Evolutionary conservation across 352 stramenopile species (phyloP), one percentile per base, ranked within the genome.

Genomic region (Phytophthora capsici): DNA sequence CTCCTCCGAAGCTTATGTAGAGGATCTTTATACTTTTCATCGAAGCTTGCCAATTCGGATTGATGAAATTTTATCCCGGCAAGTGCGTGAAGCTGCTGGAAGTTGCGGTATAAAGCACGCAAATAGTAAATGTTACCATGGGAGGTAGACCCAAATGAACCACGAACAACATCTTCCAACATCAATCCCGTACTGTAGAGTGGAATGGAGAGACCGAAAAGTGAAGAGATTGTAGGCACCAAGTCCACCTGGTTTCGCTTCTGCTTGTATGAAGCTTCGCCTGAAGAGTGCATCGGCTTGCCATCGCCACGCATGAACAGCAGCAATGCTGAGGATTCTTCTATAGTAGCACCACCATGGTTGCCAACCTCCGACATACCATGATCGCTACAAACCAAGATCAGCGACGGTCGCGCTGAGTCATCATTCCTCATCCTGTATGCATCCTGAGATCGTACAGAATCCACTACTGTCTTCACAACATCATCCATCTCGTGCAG

Each of bases 281-380:
- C 26, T 0, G 19, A 48, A 12, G 54, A 34, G 17, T 28, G 22
- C 32, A 79, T 68, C 1, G 62, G 53, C 41, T 71, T 48, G 13
- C 74, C 74, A 32, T 89, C 75, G 14, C 80, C 78, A 22, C 71
- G 73, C 22, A 93, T 62, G 59, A 96, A 96, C 58, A 93, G 72
- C 48, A 96, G 62, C 8, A 97, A 59, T 2, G 89, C 88, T 1
- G 86, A 95, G 0, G 88, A 88, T 45, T 97, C 89, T 53, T 95
- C 88, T 1, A 94, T 53, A 0, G 88, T 95, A 4, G 89, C 86
- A 14, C 89, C 89, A 6, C 89, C 89, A 49, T 97, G 89, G 37
- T 96, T 97, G 4, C 89, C 89, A 20, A 89, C 79, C 57, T 97
- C 88, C 6, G 89, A 95, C 89, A 97, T 96, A 19, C 88, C 89